These are phyloP conservation scores for Macrolepiota albuminosa DNA, from an alignment of 768 basidiomycete species.

Conservation along the genomic window DNA sequence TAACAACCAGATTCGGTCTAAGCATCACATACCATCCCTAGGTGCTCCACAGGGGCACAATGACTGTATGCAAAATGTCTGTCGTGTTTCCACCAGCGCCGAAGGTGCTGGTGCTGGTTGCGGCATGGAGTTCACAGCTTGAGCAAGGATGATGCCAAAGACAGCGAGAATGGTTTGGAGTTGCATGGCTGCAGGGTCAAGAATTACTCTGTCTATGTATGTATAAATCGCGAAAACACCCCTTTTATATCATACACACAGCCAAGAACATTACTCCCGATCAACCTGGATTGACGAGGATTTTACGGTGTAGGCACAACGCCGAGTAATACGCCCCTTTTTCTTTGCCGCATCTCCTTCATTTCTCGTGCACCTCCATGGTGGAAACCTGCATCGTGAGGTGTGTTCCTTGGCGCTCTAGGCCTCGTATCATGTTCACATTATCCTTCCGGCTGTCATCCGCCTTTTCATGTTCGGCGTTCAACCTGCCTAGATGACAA, in stretches of 20 bases:
- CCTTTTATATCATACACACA: not conserved
- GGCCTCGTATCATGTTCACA: not conserved
- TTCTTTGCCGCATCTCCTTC: not conserved
- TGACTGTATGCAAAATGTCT: not conserved
- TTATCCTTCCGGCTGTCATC: not conserved
- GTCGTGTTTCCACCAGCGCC: not conserved
- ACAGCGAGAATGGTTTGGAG: not conserved
- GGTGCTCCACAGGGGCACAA: conserved; percentile 3
- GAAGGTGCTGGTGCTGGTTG: not conserved
- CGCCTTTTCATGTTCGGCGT: not conserved
- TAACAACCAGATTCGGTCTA: not conserved
- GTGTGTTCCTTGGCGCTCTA: not conserved
- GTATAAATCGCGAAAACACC: not conserved
- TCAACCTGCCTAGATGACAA: not conserved
- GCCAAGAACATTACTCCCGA: not conserved
- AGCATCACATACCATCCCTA: not conserved
- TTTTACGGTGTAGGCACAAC: not conserved
- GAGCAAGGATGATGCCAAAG: not conserved
- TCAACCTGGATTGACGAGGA: not conserved
- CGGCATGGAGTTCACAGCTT: not conserved
- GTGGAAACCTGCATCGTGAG: no score
- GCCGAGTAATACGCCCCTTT: not conserved
- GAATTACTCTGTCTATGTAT: not conserved
- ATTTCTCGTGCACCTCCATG: not conserved
- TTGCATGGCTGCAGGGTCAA: not conserved